Evolutionary conservation across 23 red algal genomes (phyloP).

Genomic region (Gracilariopsis chorda): DNA sequence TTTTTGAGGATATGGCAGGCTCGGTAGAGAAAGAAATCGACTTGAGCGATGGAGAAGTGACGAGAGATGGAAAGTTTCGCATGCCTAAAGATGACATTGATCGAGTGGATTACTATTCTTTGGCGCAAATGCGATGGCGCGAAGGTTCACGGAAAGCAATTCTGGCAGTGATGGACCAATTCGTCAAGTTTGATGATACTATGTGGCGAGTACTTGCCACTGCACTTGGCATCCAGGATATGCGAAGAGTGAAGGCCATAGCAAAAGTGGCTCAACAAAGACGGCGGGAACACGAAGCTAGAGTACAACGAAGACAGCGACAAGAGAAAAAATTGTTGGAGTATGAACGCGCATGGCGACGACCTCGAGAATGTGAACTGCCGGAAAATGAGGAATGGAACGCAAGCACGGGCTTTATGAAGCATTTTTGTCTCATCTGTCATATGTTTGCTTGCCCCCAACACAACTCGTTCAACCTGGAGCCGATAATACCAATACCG

Average conservation of each 20-base stretch:
- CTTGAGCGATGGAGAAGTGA: slow-evolving; percentile 64
- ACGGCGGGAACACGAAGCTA: neutral
- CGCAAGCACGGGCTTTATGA: neutral
- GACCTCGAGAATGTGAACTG: neutral
- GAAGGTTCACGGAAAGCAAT: slow-evolving; percentile 49
- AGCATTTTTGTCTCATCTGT: slow-evolving; percentile 56
- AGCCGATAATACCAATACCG: slow-evolving; percentile 49
- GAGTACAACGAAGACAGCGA: neutral
- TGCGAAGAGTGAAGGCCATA: slow-evolving; percentile 45
- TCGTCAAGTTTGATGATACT: slow-evolving; percentile 36
- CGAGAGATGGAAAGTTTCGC: slow-evolving; percentile 45
- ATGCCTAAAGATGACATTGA: slow-evolving; percentile 56
- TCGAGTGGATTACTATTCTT: slow-evolving; percentile 40
- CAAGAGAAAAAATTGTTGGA: neutral
- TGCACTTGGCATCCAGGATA: slow-evolving; percentile 40
- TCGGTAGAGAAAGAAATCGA: slow-evolving; percentile 44
- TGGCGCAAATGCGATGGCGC: slow-evolving; percentile 32
- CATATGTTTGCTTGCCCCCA: slow-evolving; percentile 55
- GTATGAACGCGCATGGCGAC: neutral
- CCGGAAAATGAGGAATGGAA: slow-evolving; percentile 8
- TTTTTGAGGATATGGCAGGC: slow-evolving; percentile 59
- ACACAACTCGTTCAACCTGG: slow-evolving; percentile 32
- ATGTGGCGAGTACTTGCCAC: slow-evolving; percentile 52
- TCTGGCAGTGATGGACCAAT: slow-evolving; percentile 36
- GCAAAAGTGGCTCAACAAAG: slow-evolving; percentile 52